Percentiles rank a stretch among this genome's conserved stretches.
phyloP scores from a whole-genome alignment of 495 filamentous ascomycete species.

The Apodospora peruviana region DNA sequence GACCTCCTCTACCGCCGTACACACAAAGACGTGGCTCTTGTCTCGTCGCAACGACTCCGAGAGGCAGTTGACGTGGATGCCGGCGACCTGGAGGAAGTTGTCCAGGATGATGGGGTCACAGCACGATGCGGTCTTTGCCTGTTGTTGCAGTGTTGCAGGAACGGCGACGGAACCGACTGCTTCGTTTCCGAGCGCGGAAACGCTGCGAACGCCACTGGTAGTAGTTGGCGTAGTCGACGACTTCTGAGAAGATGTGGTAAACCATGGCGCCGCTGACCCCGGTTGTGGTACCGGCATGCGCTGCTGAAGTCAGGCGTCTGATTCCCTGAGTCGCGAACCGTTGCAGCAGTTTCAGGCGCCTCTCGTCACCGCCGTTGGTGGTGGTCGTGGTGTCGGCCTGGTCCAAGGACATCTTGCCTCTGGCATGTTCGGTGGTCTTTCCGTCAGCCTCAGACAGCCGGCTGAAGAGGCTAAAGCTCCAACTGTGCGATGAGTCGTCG shows the following conservation, averaged over 20 bases:
- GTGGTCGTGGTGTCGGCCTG: too few relatives aligned
- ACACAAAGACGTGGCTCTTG: constrained; percentile 36
- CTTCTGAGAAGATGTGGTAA: constrained; percentile 12
- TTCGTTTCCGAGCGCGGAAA: constrained; percentile 18
- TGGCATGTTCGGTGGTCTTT: too few relatives aligned
- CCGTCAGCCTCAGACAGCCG: too few relatives aligned
- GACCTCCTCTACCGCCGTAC: background rate
- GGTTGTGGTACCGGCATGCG: too few relatives aligned
- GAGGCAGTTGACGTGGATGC: constrained; percentile 47
- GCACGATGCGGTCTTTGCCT: background rate
- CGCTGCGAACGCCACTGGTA: constrained; percentile 39
- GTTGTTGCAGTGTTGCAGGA: background rate
- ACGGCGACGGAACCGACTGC: background rate
- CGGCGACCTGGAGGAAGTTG: constrained; percentile 42
- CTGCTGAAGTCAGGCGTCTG: too few relatives aligned
- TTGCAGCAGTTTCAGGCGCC: too few relatives aligned
- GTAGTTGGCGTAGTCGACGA: constrained; percentile 12
- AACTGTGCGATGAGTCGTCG: too few relatives aligned
- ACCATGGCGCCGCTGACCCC: too few relatives aligned
- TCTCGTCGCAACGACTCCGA: constrained; percentile 20
- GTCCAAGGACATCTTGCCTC: too few relatives aligned
- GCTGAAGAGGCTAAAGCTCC: too few relatives aligned
- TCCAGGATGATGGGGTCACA: constrained; percentile 27
- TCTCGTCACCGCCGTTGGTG: too few relatives aligned
- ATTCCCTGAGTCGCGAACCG: too few relatives aligned